Evolutionary conservation across 441 rosid genomes (phyloP), one percentile per base, ranked within the genome.

Genomic region (Pelargonium fulgidum): DNA sequence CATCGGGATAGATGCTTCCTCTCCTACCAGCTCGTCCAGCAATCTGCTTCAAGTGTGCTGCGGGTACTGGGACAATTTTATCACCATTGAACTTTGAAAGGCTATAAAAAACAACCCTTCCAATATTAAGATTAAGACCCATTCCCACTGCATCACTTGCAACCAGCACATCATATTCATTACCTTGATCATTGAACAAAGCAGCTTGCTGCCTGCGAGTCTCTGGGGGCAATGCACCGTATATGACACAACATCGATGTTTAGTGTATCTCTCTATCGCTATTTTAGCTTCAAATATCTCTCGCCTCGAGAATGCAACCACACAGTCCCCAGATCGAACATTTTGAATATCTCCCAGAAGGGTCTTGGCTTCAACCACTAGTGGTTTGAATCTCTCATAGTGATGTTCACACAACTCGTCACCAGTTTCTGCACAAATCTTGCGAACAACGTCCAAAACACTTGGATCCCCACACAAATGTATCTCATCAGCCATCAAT

Each of bases 1-100:
- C 97, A 79, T 88, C 95, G 0, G 98, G 98, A 70, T 85, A 93
- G 4, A 78, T 68, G 72, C 98, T 91, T 76, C 97, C 97, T 80
- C 98, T 86, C 69, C 98, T 82, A 62, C 98, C 97, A 69, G 98
- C 97, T 83, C 98, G 85, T 66, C 98, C 98, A 0, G 93, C 98
- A 71, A 93, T 93, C 83, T 91, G 98, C 81, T 93, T 93, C 71
- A 93, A 93, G 68, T 91, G 97, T 44, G 96, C 87, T 9, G 95
- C 86, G 0, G 93, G 89, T 12, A 93, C 96, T 10, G 95, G 87
- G 68, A 91, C 92, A 8, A 82, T 73, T 81, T 84, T 93, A 73
- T 89, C 90, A 6, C 98, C 98, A 56, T 93, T 91, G 78, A 87
- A 93, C 76, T 93, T 93, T 13, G 85, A 76, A 71, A 93, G 85